Base-by-base conservation (phyloP, 495 filamentous ascomycete species). In the Cryomyces antarcticus region DNA sequence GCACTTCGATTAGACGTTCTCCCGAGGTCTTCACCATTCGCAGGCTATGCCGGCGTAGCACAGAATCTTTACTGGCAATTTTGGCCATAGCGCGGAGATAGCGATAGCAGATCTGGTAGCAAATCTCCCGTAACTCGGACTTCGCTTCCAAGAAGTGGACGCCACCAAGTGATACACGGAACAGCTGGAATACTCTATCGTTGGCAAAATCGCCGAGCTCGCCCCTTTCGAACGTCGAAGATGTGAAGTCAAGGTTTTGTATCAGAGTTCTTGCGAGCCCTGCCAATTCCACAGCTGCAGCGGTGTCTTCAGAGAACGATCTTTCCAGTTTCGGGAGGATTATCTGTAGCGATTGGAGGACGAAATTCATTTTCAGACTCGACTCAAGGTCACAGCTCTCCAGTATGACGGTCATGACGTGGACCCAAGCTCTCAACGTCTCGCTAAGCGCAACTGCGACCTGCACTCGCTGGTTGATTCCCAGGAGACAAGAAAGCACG, bases 121-220 rank as follows among this genome's bases (percentile, higher is more conserved):
- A 80, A 28, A 78, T 67, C 41, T 92, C 75, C 10, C 89, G 73
- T 24, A 99, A 62, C 42, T 71, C 62, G 29, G 78, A 61, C 51
- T 72, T 77, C n/a, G 73, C 70, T 6, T 72, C 68, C 43, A 82
- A 77, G 43, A 78, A 71, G 43, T 73, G 70, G 43, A 92, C 78
- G 7, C 82, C 80, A 47, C 72, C 69, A 17, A 93, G 63, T 41
- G 78, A 81, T 28, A 83, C 63, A 41, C 92, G 80, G 66, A 99
- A 95, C 12, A 95, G 70, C 50, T 94, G 79, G 50, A 81, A 85
- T 7, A 95, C 71, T 53, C 87, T 80, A 55, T 96, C 92, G 52
- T 84, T 79, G 30, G 84, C 77, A 37, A 87, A 38, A 28, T 45
- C 37, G 28, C 30, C 34, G n/a, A 36, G 35, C 39, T 38, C 67